Conservation (phyloP, 2,329 filamentous ascomycete genomes). For the Xylariaceae sp. region DNA sequence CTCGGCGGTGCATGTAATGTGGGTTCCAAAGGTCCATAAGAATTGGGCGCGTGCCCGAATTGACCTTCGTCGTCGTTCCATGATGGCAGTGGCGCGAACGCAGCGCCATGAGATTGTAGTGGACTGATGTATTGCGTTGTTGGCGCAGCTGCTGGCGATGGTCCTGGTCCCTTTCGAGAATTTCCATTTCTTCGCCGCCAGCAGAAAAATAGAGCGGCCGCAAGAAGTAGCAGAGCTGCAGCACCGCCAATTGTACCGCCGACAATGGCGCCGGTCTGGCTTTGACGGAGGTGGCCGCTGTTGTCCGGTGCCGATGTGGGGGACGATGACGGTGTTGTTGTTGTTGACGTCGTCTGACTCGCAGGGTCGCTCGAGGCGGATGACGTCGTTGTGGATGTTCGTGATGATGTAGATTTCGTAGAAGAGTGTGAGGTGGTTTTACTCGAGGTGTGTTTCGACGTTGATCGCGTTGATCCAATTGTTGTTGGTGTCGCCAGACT, state of each 20-base stretch:
- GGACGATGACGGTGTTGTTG: neutral
- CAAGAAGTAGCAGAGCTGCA: conserved; percentile 40
- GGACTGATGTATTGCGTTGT: conserved; percentile 37
- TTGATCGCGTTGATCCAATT: conserved; percentile 31
- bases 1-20: conserved; percentile 5
- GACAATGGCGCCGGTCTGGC: conserved; percentile 45
- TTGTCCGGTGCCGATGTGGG: conserved; percentile 1
- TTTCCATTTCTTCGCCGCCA: conserved; percentile 42
- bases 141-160: conserved; percentile 27
- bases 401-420: conserved; percentile 2
- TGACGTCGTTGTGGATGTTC: conserved; percentile 1
- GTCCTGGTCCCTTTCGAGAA: conserved; percentile 40
- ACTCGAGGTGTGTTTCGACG: conserved; percentile 19
- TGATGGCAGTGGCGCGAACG: conserved; percentile 36
- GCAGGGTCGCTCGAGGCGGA: conserved; percentile 3
- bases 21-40: conserved; percentile 17
- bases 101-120: conserved; percentile 30
- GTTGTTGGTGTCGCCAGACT: conserved; percentile 40
- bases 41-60: conserved; percentile 10
- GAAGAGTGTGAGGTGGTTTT: conserved; percentile 15
- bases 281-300: conserved; percentile 4
- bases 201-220: conserved; percentile 35
- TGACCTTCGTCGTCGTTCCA: conserved; percentile 30
- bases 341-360: conserved; percentile 3
- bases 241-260: conserved; percentile 52